phyloP scores from a whole-genome alignment of 306 rosid species.

The Prunus campanulata region DNA sequence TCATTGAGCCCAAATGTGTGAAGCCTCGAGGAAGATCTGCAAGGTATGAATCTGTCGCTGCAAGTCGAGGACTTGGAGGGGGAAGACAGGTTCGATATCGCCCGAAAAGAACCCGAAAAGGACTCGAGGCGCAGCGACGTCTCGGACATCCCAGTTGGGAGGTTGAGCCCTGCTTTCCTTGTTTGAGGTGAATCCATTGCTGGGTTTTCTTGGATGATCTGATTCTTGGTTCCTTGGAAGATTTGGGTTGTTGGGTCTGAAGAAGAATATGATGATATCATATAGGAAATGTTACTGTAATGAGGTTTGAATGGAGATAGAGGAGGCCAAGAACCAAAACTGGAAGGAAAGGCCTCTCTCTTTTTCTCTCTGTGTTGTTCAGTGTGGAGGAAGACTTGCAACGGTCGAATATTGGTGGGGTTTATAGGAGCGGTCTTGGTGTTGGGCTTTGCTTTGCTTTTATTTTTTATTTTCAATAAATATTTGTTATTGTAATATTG shows the following conservation, averaged over 20 bases:
- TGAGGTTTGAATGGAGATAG: background rate
- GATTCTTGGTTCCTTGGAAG: background rate
- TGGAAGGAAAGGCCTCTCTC: background rate
- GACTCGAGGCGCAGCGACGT: constrained; percentile 67
- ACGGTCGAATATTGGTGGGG: constrained; percentile 47
- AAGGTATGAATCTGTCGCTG: constrained; percentile 95
- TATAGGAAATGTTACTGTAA: background rate
- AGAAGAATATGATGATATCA: background rate
- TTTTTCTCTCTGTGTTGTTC: constrained; percentile 3
- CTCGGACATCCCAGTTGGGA: constrained; percentile 89
- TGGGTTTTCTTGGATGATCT: background rate
- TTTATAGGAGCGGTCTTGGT: constrained; percentile 31
- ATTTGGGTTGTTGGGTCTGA: background rate
- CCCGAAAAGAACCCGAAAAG: constrained; percentile 41
- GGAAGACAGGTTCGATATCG: constrained; percentile 43
- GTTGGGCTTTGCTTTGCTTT: background rate
- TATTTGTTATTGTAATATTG: background rate
- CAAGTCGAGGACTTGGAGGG: constrained; percentile 59
- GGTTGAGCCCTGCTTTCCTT: constrained; percentile 60
- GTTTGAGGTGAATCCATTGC: constrained; percentile 70
- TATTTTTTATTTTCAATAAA: background rate
- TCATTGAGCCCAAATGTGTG: constrained; percentile 84
- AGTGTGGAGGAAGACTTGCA: constrained; percentile 27
- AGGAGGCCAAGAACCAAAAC: background rate
- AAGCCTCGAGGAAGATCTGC: constrained; percentile 90